Conservation (phyloP, 2,329 filamentous ascomycete genomes). For the Paecilomyces sp. region DNA sequence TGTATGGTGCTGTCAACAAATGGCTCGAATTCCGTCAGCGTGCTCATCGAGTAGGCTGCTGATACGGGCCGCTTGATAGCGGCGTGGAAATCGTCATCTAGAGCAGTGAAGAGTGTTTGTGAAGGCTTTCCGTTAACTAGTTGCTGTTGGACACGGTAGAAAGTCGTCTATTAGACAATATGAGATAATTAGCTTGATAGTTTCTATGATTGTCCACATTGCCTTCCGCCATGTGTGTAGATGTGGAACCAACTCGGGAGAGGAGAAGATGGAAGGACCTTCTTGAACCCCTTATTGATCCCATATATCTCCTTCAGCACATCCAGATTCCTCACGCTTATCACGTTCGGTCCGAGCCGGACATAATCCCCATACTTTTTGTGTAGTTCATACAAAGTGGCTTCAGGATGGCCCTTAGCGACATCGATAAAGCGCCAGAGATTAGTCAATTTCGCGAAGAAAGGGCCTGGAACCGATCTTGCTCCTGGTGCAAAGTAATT, state of each 20-base stretch:
- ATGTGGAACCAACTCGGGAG: background rate
- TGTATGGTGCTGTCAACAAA: slow-evolving; percentile 28
- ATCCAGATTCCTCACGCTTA: slow-evolving; percentile 14
- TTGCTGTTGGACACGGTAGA: slow-evolving; percentile 14
- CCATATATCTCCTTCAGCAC: background rate
- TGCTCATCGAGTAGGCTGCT: slow-evolving; percentile 35
- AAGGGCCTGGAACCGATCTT: background rate
- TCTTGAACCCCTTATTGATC: background rate
- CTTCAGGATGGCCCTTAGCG: slow-evolving; percentile 1
- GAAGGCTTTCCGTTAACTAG: slow-evolving; percentile 12
- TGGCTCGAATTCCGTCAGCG: slow-evolving; percentile 32
- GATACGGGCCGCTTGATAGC: slow-evolving; percentile 33
- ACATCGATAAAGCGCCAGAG: background rate
- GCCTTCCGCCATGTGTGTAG: too few species aligned
- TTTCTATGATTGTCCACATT: too few species aligned
- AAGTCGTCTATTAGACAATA: background rate
- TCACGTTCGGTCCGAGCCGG: slow-evolving; percentile 12
- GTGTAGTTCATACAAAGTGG: slow-evolving; percentile 5
- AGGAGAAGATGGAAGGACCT: background rate
- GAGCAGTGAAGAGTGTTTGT: slow-evolving; percentile 13
- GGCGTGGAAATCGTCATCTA: slow-evolving; percentile 32
- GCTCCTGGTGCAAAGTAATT: background rate
- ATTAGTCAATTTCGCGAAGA: slow-evolving; percentile 6
- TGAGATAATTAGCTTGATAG: background rate
- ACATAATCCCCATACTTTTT: slow-evolving; percentile 14